Evolutionary conservation across 176 grass and related monocot species (phyloP).

Genomic region (Coix lacrymajobi): DNA sequence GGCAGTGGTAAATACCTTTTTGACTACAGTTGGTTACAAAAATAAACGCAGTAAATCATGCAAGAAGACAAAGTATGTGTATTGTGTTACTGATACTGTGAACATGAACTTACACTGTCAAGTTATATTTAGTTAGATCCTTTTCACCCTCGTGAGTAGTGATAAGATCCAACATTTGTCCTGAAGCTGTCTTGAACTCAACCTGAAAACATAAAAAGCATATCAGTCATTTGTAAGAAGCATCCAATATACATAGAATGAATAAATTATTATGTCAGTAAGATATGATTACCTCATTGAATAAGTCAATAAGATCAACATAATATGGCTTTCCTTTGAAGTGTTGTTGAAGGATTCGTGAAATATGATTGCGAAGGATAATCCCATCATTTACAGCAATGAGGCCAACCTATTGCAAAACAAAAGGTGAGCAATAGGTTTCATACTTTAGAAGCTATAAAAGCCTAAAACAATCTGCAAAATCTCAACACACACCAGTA

Average conservation of each 20-base stretch:
- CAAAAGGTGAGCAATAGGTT: conserved; percentile 21
- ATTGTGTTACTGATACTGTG: background rate
- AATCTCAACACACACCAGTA: background rate
- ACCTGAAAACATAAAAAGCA: conserved; percentile 47
- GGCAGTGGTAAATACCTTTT: background rate
- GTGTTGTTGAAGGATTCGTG: conserved; percentile 75
- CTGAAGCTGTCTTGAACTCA: conserved; percentile 98
- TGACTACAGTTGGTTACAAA: conserved; percentile 9
- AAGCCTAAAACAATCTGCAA: background rate
- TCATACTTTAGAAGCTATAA: background rate
- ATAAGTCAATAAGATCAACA: conserved; percentile 91
- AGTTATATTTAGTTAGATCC: conserved; percentile 79
- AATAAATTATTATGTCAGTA: background rate
- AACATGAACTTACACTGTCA: conserved; percentile 61
- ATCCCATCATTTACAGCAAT: conserved; percentile 97
- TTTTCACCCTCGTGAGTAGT: conserved; percentile 97
- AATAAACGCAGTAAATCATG: background rate
- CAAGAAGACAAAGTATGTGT: background rate
- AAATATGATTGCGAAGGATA: conserved; percentile 93
- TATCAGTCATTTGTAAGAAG: conserved; percentile 11
- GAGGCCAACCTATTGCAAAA: conserved; percentile 79
- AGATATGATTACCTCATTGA: conserved; percentile 79
- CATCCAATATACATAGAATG: background rate
- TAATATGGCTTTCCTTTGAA: conserved; percentile 93
- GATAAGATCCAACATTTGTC: conserved; percentile 92